Evolutionary conservation across 2,329 filamentous ascomycete species (phyloP).

Genomic region (Alternaria sp.): DNA sequence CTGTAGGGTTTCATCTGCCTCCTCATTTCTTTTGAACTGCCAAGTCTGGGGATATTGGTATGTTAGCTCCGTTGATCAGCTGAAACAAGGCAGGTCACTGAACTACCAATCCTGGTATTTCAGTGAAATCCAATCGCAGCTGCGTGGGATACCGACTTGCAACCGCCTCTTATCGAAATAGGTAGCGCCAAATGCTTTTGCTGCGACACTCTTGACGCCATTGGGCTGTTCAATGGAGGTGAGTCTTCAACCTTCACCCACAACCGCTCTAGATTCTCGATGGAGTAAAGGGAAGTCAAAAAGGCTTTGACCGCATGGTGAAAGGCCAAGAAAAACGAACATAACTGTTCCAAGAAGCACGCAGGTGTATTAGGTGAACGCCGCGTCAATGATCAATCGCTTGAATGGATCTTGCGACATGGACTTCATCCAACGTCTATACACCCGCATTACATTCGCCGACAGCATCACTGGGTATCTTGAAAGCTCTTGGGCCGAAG

Average conservation of each 20-base stretch:
- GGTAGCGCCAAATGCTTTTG: constrained; percentile 56
- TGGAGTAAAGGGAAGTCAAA: not conserved
- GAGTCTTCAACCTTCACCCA: constrained; percentile 15
- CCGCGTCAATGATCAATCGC: no score
- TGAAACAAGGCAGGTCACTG: not conserved
- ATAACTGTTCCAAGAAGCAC: not conserved
- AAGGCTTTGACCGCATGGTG: not conserved
- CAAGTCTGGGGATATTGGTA: constrained; percentile 55
- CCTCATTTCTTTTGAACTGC: constrained; percentile 54
- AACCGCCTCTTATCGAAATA: constrained; percentile 40
- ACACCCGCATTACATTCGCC: no score
- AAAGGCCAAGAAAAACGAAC: not conserved
- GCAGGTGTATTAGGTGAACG: not conserved
- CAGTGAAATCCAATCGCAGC: constrained; percentile 58
- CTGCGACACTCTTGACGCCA: constrained; percentile 51
- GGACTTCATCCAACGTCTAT: no score
- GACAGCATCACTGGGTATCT: no score
- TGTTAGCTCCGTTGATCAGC: not conserved
- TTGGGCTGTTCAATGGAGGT: constrained; percentile 60
- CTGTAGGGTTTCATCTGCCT: constrained; percentile 57
- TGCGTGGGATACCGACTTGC: constrained; percentile 54
- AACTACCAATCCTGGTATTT: constrained; percentile 46
- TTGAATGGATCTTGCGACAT: no score
- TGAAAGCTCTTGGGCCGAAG: no score
- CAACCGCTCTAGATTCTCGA: not conserved